These are phyloP conservation scores for Nidula microcarpa DNA, from an alignment of 768 basidiomycete species.

Conservation along the genomic window DNA sequence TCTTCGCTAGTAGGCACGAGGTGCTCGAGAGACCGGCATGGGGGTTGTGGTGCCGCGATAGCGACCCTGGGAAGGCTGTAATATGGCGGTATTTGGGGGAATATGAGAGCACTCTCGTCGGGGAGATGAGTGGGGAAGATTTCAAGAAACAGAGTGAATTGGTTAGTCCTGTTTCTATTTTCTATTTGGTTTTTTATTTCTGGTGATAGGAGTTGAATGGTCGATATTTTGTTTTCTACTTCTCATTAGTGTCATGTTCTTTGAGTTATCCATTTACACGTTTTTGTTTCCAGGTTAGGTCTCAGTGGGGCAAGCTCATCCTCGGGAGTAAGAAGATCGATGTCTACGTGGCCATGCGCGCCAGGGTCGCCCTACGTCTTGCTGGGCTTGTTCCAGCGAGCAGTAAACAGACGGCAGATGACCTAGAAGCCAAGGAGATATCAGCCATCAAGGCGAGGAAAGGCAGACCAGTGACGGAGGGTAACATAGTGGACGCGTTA, in stretches of 20 bases:
- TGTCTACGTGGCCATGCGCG: conserved; percentile 18
- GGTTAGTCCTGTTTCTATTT: conserved; percentile 1
- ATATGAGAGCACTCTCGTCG: conserved; percentile 14
- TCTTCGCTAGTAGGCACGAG: conserved; percentile 16
- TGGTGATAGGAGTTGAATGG: neutral
- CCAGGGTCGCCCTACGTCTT: conserved; percentile 18
- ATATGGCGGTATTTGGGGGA: conserved; percentile 21
- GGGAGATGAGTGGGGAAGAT: conserved; percentile 11
- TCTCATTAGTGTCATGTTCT: too few relatives aligned
- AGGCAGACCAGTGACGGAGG: conserved; percentile 2
- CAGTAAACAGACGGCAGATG: conserved; percentile 6
- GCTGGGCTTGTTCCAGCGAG: conserved; percentile 6
- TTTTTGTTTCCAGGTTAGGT: conserved; percentile 8
- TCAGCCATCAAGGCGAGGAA: conserved; percentile 3
- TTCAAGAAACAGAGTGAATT: conserved; percentile 10
- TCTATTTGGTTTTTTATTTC: neutral
- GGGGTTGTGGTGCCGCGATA: conserved; percentile 15
- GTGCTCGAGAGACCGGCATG: conserved; percentile 8
- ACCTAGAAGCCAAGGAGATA: conserved; percentile 6
- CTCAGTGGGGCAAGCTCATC: conserved; percentile 11
- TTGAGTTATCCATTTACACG: too few relatives aligned
- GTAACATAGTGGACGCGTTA: conserved; percentile 19
- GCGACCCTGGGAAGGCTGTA: neutral
- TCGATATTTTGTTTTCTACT: too few relatives aligned
- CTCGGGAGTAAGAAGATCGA: conserved; percentile 6